phyloP scores from a whole-genome alignment of 352 stramenopile species.

The Thraustochytrium sp. region DNA sequence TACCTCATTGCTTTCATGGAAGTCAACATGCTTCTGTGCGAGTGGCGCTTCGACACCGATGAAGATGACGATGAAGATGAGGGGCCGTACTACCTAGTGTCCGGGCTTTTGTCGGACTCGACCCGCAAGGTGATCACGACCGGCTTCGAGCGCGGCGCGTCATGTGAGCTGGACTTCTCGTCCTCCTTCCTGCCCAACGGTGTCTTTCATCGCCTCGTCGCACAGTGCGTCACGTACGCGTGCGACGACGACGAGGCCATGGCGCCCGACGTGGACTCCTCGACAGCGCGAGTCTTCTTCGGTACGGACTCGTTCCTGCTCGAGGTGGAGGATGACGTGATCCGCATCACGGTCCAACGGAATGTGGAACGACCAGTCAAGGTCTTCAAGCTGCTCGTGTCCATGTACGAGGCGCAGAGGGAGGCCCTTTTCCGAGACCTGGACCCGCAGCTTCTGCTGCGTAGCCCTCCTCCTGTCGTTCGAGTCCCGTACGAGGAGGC shows the following conservation, averaged over 20 bases:
- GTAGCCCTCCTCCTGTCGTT: too few species aligned
- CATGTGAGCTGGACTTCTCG: conserved; percentile 20
- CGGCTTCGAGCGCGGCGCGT: not conserved
- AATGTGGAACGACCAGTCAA: too few species aligned
- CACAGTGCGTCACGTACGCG: too few species aligned
- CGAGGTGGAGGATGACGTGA: too few species aligned
- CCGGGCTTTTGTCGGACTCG: not conserved
- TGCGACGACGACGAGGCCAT: too few species aligned
- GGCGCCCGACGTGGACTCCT: not conserved
- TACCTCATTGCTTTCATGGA: conserved; percentile 17
- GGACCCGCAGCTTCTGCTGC: too few species aligned
- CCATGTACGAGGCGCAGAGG: too few species aligned
- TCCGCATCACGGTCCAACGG: too few species aligned
- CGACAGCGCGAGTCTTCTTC: not conserved
- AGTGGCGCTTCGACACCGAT: not conserved
- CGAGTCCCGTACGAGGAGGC: too few species aligned
- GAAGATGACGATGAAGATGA: not conserved
- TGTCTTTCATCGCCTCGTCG: conserved; percentile 22
- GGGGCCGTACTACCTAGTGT: not conserved
- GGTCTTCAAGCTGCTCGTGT: too few species aligned
- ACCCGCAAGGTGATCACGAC: not conserved
- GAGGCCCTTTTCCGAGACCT: too few species aligned
- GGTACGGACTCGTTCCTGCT: too few species aligned
- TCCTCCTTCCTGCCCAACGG: not conserved
- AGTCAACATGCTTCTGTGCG: conserved; percentile 4